Base-by-base conservation (phyloP, 2,329 filamentous ascomycete genomes). In the Karstenula rhodostoma region DNA sequence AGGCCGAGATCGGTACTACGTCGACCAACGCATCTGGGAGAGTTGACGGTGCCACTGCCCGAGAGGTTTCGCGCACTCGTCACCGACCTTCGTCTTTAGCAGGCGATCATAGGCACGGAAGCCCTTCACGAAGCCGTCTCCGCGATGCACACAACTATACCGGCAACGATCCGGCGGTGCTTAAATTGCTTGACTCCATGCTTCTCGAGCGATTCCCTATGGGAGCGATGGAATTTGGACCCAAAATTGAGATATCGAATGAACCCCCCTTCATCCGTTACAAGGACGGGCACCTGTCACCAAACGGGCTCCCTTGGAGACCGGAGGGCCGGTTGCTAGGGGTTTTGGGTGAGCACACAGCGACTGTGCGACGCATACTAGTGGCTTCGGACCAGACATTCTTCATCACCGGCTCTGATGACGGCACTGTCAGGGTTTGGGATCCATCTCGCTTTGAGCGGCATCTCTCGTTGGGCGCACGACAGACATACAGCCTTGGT, bases 381-480 rank as follows among this genome's bases (percentile, higher is more conserved):
- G 87, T 93, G 8, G 90, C 95, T 1, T 93, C 94, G 0, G 95
- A 99, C 73, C 94, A 99, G 75, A 82, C 89, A 4, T 99, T 99
- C 80, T 99, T 99, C 77, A 85, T 97, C 58, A 98, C 95, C 0
- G 94, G 89, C 7, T 94, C 94, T 10, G 92, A 97, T 71, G 95
- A 99, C 77, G 92, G 95, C 2, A 88, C 87, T 7, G 92, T 97
- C 58, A 96, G 92, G 73, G 86, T 99, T 5, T 99, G 95, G 95
- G 95, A 99, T 78, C 90, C 93, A 27, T 89, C 89, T 27, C 87
- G 95, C 25, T 84, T 99, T 7, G 95, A 99, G 78, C 90, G 93
- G 47, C 98, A 97, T 73, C 88, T 98, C 52, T 90, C 92, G 0
- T 91, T 96, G 70, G 88, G 93, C 46, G 93, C 95, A 29, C 86